phyloP scores from a whole-genome alignment of 306 rosid genomes.

The Ziziphus jujuba region DNA sequence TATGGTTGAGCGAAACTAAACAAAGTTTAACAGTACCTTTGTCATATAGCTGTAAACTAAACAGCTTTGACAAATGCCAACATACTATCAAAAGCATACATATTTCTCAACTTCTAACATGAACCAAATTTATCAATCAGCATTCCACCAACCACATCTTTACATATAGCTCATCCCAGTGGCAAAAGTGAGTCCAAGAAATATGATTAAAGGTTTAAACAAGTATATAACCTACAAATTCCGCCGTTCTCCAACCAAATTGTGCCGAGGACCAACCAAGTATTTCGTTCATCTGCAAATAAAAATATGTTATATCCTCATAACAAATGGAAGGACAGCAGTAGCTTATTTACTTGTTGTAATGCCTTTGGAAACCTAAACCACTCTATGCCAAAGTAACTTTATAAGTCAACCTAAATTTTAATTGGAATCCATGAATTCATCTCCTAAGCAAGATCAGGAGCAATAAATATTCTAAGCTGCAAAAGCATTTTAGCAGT shows the following conservation, averaged over 20 bases:
- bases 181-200: not conserved
- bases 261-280: not conserved
- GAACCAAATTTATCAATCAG: too few relatives aligned
- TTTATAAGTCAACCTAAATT: not conserved
- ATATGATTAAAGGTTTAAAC: not conserved
- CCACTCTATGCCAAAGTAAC: not conserved
- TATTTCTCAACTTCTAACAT: not conserved
- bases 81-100: not conserved
- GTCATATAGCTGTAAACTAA: not conserved
- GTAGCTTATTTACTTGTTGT: not conserved
- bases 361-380: not conserved
- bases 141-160: not conserved
- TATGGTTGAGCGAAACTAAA: too few relatives aligned
- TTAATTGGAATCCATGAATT: not conserved
- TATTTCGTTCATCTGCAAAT: not conserved
- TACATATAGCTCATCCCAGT: not conserved
- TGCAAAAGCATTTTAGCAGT: not conserved
- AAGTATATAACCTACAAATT: not conserved
- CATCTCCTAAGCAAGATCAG: not conserved
- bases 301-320: not conserved
- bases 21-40: too few relatives aligned
- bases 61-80: not conserved
- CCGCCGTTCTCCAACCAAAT: not conserved
- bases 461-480: too few relatives aligned
- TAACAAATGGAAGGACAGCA: too few relatives aligned